A percentile compares a stretch with the other conserved stretches of the same genome.
Evolutionary conservation across 1,284 basidiomycete genomes (phyloP).

Genomic region (Papiliotrema fonsecae): DNA sequence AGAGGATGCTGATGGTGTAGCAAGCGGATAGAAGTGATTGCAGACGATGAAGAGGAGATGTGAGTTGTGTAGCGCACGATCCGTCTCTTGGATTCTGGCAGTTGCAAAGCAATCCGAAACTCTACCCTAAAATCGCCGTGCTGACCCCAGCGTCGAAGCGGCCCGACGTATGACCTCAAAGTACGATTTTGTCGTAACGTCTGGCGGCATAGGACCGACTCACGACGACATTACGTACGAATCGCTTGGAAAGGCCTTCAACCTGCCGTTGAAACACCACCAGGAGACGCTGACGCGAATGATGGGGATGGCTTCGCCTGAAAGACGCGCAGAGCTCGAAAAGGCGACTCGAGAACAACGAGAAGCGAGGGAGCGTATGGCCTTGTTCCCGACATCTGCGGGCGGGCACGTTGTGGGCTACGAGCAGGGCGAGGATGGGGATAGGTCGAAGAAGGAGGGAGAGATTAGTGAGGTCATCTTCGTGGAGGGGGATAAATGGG

Average conservation of each 20-base stretch:
- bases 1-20: not conserved
- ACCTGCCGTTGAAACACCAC: slow-evolving; percentile 68
- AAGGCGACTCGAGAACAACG: slow-evolving; percentile 66
- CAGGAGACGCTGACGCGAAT: slow-evolving; percentile 75
- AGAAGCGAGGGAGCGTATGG: slow-evolving; percentile 72
- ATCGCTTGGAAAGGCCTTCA: slow-evolving; percentile 79
- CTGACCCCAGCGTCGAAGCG: slow-evolving; percentile 64
- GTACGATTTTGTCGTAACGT: slow-evolving; percentile 84
- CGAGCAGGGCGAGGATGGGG: not conserved
- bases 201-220: slow-evolving; percentile 74
- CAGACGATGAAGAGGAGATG: slow-evolving; percentile 88
- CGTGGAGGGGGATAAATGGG: slow-evolving; percentile 72
- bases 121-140: too few relatives aligned
- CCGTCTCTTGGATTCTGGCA: too few relatives aligned
- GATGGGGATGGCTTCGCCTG: slow-evolving; percentile 57
- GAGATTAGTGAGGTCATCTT: slow-evolving; percentile 66
- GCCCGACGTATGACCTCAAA: slow-evolving; percentile 71
- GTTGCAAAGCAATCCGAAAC: too few relatives aligned
- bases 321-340: slow-evolving; percentile 54
- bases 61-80: slow-evolving; percentile 44
- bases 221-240: slow-evolving; percentile 89
- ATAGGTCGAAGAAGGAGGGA: slow-evolving; percentile 29
- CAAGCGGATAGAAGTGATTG: slow-evolving; percentile 83
- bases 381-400: slow-evolving; percentile 61
- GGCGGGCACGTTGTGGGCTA: slow-evolving; percentile 20